Conservation (phyloP, 441 rosid species). For the Gossypium gossypioides region DNA sequence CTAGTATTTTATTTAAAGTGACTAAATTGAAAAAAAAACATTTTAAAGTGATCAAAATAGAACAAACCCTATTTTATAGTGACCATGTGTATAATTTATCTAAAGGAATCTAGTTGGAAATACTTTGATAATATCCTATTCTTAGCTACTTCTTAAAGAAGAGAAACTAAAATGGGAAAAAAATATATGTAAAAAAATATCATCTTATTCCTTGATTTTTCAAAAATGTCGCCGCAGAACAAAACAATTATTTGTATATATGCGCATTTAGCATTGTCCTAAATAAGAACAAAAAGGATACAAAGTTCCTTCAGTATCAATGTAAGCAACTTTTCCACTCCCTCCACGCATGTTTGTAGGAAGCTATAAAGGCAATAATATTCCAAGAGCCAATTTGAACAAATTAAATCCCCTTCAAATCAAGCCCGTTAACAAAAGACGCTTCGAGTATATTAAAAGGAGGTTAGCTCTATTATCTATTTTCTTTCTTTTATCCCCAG, state of each 20-base stretch:
- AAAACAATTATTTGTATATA: neutral
- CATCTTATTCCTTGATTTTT: neutral
- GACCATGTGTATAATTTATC: too few species aligned
- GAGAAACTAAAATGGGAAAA: neutral
- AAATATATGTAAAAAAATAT: neutral
- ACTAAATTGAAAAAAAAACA: too few species aligned
- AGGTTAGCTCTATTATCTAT: neutral
- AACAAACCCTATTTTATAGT: too few species aligned
- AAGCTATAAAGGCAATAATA: neutral
- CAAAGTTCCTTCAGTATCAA: conserved; percentile 90
- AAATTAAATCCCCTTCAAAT: neutral
- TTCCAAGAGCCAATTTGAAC: neutral
- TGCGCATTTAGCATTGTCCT: neutral
- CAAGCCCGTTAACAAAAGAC: neutral
- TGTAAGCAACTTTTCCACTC: conserved; percentile 85
- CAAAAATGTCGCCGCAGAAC: neutral
- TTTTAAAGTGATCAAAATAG: too few species aligned
- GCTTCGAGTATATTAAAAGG: neutral
- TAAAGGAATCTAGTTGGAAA: neutral
- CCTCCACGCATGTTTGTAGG: conserved; percentile 66
- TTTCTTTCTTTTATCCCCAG: neutral
- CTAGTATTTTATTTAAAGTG: too few species aligned
- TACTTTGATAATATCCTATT: neutral
- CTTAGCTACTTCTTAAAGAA: neutral
- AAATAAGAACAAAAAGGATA: conserved; percentile 32